Conservation (phyloP, 768 basidiomycete species). For the Lepiota subincarnata region DNA sequence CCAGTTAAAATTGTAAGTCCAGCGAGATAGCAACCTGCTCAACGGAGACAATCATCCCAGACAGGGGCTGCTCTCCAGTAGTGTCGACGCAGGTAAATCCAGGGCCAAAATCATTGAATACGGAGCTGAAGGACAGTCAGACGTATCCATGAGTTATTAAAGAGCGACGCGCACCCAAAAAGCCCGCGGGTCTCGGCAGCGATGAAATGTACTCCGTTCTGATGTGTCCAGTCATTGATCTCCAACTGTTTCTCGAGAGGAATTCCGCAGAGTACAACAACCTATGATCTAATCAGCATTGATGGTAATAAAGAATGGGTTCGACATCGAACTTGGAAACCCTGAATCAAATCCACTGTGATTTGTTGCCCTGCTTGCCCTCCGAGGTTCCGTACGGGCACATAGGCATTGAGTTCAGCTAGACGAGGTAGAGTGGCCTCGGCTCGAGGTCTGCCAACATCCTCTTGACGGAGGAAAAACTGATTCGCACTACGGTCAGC, state of each 20-base stretch:
- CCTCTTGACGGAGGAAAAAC: conserved; percentile 91
- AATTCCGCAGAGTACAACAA: conserved; percentile 82
- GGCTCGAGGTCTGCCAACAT: conserved; percentile 86
- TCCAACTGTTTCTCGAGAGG: conserved; percentile 81
- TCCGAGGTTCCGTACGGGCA: conserved; percentile 85
- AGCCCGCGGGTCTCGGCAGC: conserved; percentile 88
- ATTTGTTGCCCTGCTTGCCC: conserved; percentile 75
- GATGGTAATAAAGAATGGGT: not conserved
- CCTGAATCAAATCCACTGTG: conserved; percentile 73
- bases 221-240: conserved; percentile 93
- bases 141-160: not conserved
- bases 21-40: conserved; percentile 52
- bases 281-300: conserved; percentile 39
- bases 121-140: conserved; percentile 50
- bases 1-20: not conserved
- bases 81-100: conserved; percentile 96
- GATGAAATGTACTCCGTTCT: conserved; percentile 87
- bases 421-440: conserved; percentile 83
- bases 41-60: conserved; percentile 96
- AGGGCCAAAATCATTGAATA: conserved; percentile 94
- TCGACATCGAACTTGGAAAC: conserved; percentile 74
- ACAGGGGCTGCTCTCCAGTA: conserved; percentile 93
- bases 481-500: conserved; percentile 25
- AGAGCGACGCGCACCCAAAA: conserved; percentile 65
- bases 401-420: conserved; percentile 93